A percentile compares a stretch with the other conserved stretches of the same genome.
These are phyloP conservation scores for Isatis tinctoria DNA, from an alignment of 345 rosid species.

Conservation along the genomic window DNA sequence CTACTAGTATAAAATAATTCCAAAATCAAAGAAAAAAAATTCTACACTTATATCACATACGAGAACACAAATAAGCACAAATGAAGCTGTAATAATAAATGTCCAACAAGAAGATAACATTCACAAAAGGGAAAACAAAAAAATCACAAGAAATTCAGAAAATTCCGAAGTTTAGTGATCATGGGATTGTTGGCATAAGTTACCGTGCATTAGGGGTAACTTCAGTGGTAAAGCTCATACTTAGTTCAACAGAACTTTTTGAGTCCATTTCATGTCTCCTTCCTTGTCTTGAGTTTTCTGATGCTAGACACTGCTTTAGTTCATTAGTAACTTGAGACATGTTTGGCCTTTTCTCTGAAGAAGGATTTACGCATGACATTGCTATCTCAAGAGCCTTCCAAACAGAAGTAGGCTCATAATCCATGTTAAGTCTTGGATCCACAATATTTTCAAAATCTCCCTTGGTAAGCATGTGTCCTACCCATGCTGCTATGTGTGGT, in stretches of 20 bases:
- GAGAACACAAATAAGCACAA: neutral
- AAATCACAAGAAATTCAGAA: neutral
- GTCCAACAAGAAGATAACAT: neutral
- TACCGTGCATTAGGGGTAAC: constrained; percentile 11
- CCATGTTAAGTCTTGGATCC: neutral
- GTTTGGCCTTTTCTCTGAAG: constrained; percentile 16
- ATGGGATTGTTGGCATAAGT: neutral
- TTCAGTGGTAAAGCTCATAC: neutral
- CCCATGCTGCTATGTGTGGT: constrained; percentile 22
- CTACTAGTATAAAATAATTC: no score
- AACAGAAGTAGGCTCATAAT: neutral
- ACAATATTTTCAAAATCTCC: neutral
- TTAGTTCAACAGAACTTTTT: neutral
- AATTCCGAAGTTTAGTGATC: neutral
- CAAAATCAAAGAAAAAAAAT: no score
- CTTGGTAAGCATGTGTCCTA: neutral
- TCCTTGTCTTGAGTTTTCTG: neutral
- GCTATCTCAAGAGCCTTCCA: constrained; percentile 29
- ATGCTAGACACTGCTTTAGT: constrained; percentile 1
- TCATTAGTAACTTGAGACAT: constrained; percentile 21
- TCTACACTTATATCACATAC: no score
- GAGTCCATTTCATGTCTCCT: neutral
- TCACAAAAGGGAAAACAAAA: neutral
- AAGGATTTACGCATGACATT: constrained; percentile 8
- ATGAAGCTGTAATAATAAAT: neutral